Evolutionary conservation across 2,329 filamentous ascomycete species (phyloP), one percentile per base, ranked within the genome.

Genomic region (Colletotrichum tabaci): DNA sequence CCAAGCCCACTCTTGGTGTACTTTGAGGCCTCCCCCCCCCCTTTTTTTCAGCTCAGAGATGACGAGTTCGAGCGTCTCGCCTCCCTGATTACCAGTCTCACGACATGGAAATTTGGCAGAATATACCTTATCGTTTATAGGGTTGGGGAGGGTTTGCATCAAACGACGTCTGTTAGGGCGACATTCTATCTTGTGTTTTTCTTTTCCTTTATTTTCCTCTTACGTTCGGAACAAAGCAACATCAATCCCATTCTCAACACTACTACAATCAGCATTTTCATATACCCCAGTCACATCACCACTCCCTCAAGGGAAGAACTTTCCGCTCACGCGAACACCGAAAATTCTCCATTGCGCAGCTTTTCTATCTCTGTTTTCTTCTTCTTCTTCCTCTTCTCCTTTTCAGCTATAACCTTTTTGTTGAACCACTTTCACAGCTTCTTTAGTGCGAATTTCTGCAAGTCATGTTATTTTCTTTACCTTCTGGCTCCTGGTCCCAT

Each of bases 291-390:
- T 63, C 55, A 67, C 67, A 68, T 52, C 55, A 62, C 58, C 58
- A 60, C 64, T 67, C 70, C 71, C 64, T 58, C 70, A 74, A 52
- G 73, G 71, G 76, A 71, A 77, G 75, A 77, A 71, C 73, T 73
- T 68, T 72, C 74, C 78, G 78, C 79, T 79, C 78, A 78, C 79
- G 78, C 78, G 77, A 79, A 76, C 44, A 61, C 61, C 58, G 42
- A 76, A 69, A 71, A 69, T 64, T 64, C 47, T 47, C 66, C 49
- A 46, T 70, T 71, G 65, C n/a, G 70, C 61, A 16, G 65, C 35
- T 61, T 56, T 30, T 55, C n/a, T 21, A 30, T 50, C 62, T 44
- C n/a, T 9, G 21, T 16, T 18, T 67, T 68, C 66, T 71, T 66
- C 35, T 10, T 38, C 9, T 10, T 38, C 35, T 1, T 38, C 35